Evolutionary conservation across 495 filamentous ascomycete genomes (phyloP).

Genomic region (Tuber umbilicatum): DNA sequence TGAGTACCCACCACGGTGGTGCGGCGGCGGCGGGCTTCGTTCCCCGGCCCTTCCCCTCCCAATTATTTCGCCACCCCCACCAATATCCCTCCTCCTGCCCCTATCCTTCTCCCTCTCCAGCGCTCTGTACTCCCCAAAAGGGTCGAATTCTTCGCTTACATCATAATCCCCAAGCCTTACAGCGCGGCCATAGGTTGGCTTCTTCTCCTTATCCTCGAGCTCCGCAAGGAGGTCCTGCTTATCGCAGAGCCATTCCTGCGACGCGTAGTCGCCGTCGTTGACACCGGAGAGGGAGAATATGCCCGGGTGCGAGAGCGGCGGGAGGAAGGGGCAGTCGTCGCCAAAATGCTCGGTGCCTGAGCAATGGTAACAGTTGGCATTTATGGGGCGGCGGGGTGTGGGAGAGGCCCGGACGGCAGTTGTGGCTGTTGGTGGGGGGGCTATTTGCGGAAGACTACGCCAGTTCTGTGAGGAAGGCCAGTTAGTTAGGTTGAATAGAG

Average conservation of each 20-base stretch:
- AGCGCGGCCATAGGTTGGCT: background rate
- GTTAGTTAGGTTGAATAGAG: background rate
- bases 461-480: slow-evolving; percentile 17
- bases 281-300: slow-evolving; percentile 34
- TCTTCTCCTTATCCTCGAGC: slow-evolving; percentile 5
- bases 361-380: slow-evolving; percentile 33
- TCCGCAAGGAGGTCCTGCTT: slow-evolving; percentile 24
- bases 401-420: slow-evolving; percentile 2
- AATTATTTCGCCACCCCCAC: background rate
- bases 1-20: slow-evolving; percentile 13
- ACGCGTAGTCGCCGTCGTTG: slow-evolving; percentile 20
- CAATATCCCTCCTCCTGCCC: background rate
- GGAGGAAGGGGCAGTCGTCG: slow-evolving; percentile 35
- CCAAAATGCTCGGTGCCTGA: slow-evolving; percentile 35
- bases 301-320: slow-evolving; percentile 21
- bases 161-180: background rate
- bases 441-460: slow-evolving; percentile 25
- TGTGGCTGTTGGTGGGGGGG: slow-evolving; percentile 15
- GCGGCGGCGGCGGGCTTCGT: background rate
- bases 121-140: background rate
- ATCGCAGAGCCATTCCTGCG: slow-evolving; percentile 30
- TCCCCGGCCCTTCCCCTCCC: slow-evolving; percentile 7
- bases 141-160: background rate
- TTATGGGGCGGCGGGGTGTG: slow-evolving; percentile 14
- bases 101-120: slow-evolving; percentile 5